These are phyloP conservation scores for Escovopsis sp. DNA, from an alignment of 2,329 filamentous ascomycete genomes.

Conservation along the genomic window DNA sequence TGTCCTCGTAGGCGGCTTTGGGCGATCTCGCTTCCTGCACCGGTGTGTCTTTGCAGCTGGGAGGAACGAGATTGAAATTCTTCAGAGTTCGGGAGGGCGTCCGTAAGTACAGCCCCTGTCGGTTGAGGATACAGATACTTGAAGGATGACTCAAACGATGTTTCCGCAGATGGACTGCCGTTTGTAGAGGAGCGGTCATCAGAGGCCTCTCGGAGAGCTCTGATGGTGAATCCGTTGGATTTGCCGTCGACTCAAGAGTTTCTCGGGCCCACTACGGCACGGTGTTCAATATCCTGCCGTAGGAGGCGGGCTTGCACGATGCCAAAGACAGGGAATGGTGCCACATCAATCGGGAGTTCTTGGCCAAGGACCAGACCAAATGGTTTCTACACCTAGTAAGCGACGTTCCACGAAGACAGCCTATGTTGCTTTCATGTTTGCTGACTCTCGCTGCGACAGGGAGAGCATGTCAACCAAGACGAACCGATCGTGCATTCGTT, in stretches of 20 bases:
- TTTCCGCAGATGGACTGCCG: constrained; percentile 18
- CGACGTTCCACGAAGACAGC: not conserved
- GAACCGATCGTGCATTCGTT: constrained; percentile 1
- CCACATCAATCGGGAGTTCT: not conserved
- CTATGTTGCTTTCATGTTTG: too few species aligned
- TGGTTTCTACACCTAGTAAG: constrained; percentile 16
- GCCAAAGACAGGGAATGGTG: constrained; percentile 7
- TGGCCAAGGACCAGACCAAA: constrained; percentile 8
- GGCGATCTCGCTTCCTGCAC: constrained; percentile 17
- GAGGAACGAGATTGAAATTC: constrained; percentile 7
- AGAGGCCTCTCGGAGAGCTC: constrained; percentile 7
- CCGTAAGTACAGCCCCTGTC: constrained; percentile 18
- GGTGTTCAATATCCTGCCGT: fast-evolving
- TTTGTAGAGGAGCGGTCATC: constrained; percentile 20
- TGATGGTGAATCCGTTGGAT: not conserved
- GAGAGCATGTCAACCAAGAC: not conserved
- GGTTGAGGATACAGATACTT: not conserved
- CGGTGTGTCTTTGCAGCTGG: constrained; percentile 5
- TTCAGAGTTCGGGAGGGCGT: constrained; percentile 16
- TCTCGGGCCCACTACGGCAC: constrained; percentile 17
- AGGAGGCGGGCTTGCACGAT: constrained; percentile 1
- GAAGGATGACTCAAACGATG: not conserved
- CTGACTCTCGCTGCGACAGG: not conserved
- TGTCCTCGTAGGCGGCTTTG: constrained; percentile 25
- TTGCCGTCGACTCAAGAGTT: constrained; percentile 11